Percentiles rank a stretch among this genome's conserved stretches.
Conservation (phyloP, 805 yeast species). For the Huiozyma naganishii region DNA sequence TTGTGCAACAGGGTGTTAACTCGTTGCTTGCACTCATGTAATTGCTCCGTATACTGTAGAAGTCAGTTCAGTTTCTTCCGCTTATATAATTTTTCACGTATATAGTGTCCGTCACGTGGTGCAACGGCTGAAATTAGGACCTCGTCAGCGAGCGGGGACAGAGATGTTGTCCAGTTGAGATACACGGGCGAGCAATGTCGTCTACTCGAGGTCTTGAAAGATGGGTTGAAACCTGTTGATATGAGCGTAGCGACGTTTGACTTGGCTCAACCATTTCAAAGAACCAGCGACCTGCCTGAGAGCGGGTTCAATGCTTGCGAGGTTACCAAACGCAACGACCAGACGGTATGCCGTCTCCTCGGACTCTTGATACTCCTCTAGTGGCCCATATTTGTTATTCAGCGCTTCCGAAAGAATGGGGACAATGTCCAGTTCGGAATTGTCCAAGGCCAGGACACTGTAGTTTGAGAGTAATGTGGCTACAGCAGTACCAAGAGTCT, state of each 20-base stretch:
- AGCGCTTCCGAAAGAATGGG: conserved; percentile 25
- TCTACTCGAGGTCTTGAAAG: conserved; percentile 7
- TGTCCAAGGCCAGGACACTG: conserved; percentile 29
- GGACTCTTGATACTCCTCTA: conserved; percentile 27
- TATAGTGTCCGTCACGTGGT: no score
- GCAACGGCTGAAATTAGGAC: no score
- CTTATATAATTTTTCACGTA: no score
- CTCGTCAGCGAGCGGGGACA: no score
- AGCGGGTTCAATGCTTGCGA: conserved; percentile 29
- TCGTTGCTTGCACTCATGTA: no score
- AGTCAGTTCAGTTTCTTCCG: no score
- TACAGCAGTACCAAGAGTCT: conserved; percentile 31
- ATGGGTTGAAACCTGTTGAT: conserved; percentile 17
- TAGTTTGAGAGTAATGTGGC: conserved; percentile 44
- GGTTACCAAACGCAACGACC: conserved; percentile 52
- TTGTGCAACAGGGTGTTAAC: no score
- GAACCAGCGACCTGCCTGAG: conserved; percentile 24
- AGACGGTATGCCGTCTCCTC: conserved; percentile 64
- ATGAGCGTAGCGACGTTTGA: conserved; percentile 12
- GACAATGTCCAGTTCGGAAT: conserved; percentile 15
- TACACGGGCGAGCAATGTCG: neutral
- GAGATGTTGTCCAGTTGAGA: no score
- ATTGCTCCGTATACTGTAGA: no score
- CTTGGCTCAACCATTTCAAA: conserved; percentile 20
- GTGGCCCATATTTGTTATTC: conserved; percentile 20